Conservation (phyloP, 192 early-diverging fungal species). For the Coemansia sp. region DNA sequence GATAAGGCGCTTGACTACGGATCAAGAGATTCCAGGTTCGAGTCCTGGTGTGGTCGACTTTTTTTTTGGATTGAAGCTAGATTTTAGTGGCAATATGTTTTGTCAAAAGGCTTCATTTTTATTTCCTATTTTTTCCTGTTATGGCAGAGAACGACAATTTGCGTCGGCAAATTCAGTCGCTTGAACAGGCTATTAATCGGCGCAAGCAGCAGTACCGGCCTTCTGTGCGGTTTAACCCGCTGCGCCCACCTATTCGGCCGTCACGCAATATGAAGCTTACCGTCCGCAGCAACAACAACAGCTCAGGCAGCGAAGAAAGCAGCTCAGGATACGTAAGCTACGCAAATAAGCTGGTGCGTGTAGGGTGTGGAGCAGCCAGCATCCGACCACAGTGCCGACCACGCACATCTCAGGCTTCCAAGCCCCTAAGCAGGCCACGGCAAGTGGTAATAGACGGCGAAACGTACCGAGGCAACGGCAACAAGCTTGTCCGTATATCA, state of each 20-base stretch:
- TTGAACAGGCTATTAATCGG: slow-evolving; percentile 24
- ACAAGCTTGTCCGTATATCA: slow-evolving; percentile 39
- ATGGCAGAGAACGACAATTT: slow-evolving; percentile 29
- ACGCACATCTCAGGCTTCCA: neutral
- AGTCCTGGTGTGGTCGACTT: slow-evolving; percentile 44
- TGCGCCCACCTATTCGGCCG: slow-evolving; percentile 16
- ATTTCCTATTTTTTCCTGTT: too few species aligned
- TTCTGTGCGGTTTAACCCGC: slow-evolving; percentile 19
- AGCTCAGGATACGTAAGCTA: slow-evolving; percentile 20
- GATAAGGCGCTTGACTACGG: slow-evolving; percentile 55
- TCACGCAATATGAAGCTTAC: slow-evolving; percentile 50
- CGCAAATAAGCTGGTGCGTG: slow-evolving; percentile 42
- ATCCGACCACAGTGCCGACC: neutral
- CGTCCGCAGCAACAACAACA: slow-evolving; percentile 4
- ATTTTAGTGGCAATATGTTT: too few species aligned
- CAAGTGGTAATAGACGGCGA: slow-evolving; percentile 33
- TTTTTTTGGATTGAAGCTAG: neutral
- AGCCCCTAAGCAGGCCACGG: neutral
- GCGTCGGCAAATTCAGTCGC: slow-evolving; percentile 26
- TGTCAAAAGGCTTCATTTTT: too few species aligned
- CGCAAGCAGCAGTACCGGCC: slow-evolving; percentile 8
- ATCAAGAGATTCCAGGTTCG: slow-evolving; percentile 55
- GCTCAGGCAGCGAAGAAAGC: neutral
- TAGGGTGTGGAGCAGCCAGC: slow-evolving; percentile 16
- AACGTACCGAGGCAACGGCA: slow-evolving; percentile 24